phyloP scores from a whole-genome alignment of 2,329 filamentous ascomycete species.

The Tolypocladium tundrense region DNA sequence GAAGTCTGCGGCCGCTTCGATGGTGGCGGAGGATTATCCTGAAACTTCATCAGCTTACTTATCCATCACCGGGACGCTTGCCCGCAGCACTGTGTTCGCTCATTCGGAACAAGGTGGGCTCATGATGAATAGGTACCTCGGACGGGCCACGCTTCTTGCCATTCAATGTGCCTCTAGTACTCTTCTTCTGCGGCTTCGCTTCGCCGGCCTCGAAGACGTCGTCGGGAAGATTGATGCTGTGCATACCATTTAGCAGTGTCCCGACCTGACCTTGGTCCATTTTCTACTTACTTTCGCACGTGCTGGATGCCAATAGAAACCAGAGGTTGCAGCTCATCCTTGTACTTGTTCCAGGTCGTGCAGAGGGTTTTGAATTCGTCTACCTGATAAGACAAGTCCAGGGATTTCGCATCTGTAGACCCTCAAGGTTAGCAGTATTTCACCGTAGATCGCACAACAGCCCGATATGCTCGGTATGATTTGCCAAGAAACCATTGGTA shows the following conservation, averaged over 20 bases:
- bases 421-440: slow-evolving; percentile 16
- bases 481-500: neutral
- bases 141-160: slow-evolving; percentile 39
- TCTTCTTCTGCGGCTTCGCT: slow-evolving; percentile 53
- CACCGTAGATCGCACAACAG: neutral
- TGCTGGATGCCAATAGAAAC: slow-evolving; percentile 68
- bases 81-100: slow-evolving; percentile 3
- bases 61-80: neutral
- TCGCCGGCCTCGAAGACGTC: slow-evolving; percentile 84
- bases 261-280: neutral
- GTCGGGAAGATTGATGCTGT: slow-evolving; percentile 74
- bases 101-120: slow-evolving; percentile 1
- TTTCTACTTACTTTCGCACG: slow-evolving; percentile 62
- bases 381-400: slow-evolving; percentile 74
- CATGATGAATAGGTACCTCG: slow-evolving; percentile 27
- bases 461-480: neutral
- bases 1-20: slow-evolving; percentile 32
- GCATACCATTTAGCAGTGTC: slow-evolving; percentile 3
- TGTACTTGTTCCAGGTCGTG: slow-evolving; percentile 63
- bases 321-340: slow-evolving; percentile 53
- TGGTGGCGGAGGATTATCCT: slow-evolving; percentile 26
- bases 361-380: slow-evolving; percentile 80
- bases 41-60: slow-evolving; percentile 14
- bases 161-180: slow-evolving; percentile 25
- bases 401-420: slow-evolving; percentile 50